phyloP scores from a whole-genome alignment of 805 yeast species.

The Dipodascus albidus region DNA sequence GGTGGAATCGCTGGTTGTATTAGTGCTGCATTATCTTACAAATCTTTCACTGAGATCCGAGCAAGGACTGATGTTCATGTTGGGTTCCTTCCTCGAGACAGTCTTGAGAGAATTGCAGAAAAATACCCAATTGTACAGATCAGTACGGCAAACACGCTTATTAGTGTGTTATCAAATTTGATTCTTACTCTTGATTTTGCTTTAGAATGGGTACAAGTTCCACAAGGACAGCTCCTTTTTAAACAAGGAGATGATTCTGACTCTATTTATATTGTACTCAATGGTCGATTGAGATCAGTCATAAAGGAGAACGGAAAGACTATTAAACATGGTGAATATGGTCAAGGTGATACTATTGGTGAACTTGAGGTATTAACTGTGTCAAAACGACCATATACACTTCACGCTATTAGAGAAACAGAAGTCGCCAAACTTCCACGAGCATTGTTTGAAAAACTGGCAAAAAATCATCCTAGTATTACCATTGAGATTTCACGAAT shows the following conservation, averaged over 20 bases:
- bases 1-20: slow-evolving; percentile 88
- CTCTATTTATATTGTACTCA: slow-evolving; percentile 79
- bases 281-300: slow-evolving; percentile 74
- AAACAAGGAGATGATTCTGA: slow-evolving; percentile 80
- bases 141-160: slow-evolving; percentile 63
- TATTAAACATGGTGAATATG: slow-evolving; percentile 59
- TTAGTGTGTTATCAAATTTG: slow-evolving; percentile 53
- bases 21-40: slow-evolving; percentile 67
- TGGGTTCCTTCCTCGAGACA: slow-evolving; percentile 56
- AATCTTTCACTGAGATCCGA: slow-evolving; percentile 60
- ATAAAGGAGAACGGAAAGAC: slow-evolving; percentile 13
- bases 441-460: slow-evolving; percentile 73
- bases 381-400: slow-evolving; percentile 51
- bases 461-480: slow-evolving; percentile 75
- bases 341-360: slow-evolving; percentile 91
- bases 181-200: slow-evolving; percentile 78
- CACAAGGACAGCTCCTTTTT: slow-evolving; percentile 75
- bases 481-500: slow-evolving; percentile 83
- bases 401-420: slow-evolving; percentile 84
- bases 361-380: slow-evolving; percentile 90
- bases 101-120: slow-evolving; percentile 58
- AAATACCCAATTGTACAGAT: slow-evolving; percentile 65
- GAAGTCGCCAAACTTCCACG: slow-evolving; percentile 91
- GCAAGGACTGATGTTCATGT: slow-evolving; percentile 54
- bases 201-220: slow-evolving; percentile 84